Evolutionary conservation across 2,329 filamentous ascomycete genomes (phyloP).

Genomic region (Talaromyces sp.): DNA sequence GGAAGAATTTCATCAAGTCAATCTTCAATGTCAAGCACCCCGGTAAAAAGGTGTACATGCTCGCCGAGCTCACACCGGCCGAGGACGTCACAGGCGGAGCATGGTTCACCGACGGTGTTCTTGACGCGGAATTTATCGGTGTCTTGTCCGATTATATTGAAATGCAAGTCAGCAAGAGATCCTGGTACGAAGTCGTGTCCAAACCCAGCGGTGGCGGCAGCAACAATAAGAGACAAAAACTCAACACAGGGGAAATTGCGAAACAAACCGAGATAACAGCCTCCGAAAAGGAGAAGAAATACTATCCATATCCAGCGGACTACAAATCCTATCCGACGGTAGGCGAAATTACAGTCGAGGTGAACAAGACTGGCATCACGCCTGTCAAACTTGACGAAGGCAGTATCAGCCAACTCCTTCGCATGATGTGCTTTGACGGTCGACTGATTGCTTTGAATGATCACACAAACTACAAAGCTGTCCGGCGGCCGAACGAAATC

Average conservation of each 20-base stretch:
- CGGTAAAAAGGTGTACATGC: constrained; percentile 94
- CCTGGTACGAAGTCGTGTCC: constrained; percentile 59
- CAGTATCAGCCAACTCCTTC: constrained; percentile 80
- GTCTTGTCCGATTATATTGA: constrained; percentile 70
- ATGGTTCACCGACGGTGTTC: constrained; percentile 88
- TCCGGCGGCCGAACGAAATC: constrained; percentile 39
- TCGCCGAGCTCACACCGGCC: constrained; percentile 75
- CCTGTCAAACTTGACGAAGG: constrained; percentile 66
- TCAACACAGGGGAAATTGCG: constrained; percentile 19
- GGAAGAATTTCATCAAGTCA: constrained; percentile 75
- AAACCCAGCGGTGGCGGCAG: constrained; percentile 31
- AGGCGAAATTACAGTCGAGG: constrained; percentile 69
- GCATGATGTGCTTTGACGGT: constrained; percentile 85
- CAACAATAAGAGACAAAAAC: constrained; percentile 16
- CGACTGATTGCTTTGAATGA: constrained; percentile 64
- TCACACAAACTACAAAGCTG: constrained; percentile 49
- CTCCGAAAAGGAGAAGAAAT: constrained; percentile 28
- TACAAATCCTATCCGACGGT: constrained; percentile 80
- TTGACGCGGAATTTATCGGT: constrained; percentile 85
- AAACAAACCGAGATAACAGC: constrained; percentile 24
- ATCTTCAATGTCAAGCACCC: constrained; percentile 91
- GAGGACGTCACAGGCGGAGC: constrained; percentile 90
- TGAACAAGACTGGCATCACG: constrained; percentile 67
- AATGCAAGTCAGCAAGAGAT: constrained; percentile 67
- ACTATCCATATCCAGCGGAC: constrained; percentile 57